phyloP scores from a whole-genome alignment of 2,329 filamentous ascomycete species.

The Phoma sp. region DNA sequence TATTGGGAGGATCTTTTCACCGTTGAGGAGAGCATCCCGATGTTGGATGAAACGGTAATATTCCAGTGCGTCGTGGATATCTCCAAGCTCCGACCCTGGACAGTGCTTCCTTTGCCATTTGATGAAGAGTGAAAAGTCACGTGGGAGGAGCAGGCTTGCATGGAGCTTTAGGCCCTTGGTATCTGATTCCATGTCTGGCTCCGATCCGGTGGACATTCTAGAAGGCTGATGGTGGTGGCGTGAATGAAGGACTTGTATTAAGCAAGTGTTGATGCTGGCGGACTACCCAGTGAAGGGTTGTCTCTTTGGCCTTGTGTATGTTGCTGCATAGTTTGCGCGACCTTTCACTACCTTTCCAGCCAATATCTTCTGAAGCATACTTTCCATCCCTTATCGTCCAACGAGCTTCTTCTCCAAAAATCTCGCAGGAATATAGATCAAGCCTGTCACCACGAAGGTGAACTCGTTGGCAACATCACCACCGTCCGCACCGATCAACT shows the following conservation, averaged over 20 bases:
- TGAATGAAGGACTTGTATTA: no score
- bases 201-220: no score
- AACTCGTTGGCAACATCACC: constrained; percentile 41
- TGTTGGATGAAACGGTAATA: constrained; percentile 1
- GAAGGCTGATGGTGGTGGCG: no score
- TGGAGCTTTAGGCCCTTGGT: no score
- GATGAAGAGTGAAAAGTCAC: constrained; percentile 6
- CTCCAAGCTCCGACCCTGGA: not conserved
- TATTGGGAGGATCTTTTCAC: not conserved
- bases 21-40: not conserved
- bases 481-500: constrained; percentile 32
- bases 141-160: not conserved
- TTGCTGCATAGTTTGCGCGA: no score
- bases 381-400: constrained; percentile 18
- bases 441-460: constrained; percentile 31
- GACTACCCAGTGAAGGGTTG: no score
- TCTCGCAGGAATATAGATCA: constrained; percentile 39
- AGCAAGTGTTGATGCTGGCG: no score
- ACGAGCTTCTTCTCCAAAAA: constrained; percentile 36
- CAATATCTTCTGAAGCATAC: no score
- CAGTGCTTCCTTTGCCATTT: not conserved
- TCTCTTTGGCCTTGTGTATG: no score
- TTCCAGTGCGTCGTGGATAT: not conserved
- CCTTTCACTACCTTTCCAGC: no score
- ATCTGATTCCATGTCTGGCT: no score